These are phyloP conservation scores for Clonostachys byssicola DNA, from an alignment of 2,329 filamentous ascomycete genomes.

Conservation along the genomic window DNA sequence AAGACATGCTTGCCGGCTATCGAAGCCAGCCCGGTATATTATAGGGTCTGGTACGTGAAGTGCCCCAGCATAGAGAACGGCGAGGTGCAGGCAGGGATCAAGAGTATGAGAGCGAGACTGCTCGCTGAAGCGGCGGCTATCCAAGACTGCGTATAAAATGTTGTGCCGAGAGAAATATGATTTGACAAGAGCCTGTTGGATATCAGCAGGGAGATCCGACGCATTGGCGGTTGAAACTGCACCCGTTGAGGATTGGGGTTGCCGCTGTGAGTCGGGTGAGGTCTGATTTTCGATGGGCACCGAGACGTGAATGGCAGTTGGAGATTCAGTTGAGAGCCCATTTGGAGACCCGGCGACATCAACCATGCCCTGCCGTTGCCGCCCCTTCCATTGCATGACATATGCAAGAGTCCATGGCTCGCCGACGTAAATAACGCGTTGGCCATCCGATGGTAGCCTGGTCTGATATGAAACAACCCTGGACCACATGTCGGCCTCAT, in stretches of 20 bases:
- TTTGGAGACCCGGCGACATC: neutral
- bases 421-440: neutral
- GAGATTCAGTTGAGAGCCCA: neutral
- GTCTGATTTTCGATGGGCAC: neutral
- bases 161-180: neutral
- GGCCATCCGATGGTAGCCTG: neutral
- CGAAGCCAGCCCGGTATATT: neutral
- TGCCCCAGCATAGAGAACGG: conserved; percentile 1
- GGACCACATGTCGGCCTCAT: neutral
- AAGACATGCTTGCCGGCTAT: neutral
- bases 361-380: neutral
- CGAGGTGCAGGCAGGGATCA: no score
- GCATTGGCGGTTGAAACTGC: neutral
- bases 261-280: no score
- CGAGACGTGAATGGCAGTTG: neutral
- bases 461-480: neutral
- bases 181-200: neutral
- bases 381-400: conserved; percentile 1
- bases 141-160: neutral
- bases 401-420: conserved; percentile 2
- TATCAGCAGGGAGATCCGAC: neutral
- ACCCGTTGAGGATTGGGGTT: no score
- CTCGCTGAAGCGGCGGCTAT: neutral
- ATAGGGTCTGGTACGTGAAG: neutral
- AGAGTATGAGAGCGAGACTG: neutral